Percentiles rank a stretch among this genome's conserved stretches.
phyloP scores from a whole-genome alignment of 2,329 filamentous ascomycete species.

The Curvularia hawaiiensis region DNA sequence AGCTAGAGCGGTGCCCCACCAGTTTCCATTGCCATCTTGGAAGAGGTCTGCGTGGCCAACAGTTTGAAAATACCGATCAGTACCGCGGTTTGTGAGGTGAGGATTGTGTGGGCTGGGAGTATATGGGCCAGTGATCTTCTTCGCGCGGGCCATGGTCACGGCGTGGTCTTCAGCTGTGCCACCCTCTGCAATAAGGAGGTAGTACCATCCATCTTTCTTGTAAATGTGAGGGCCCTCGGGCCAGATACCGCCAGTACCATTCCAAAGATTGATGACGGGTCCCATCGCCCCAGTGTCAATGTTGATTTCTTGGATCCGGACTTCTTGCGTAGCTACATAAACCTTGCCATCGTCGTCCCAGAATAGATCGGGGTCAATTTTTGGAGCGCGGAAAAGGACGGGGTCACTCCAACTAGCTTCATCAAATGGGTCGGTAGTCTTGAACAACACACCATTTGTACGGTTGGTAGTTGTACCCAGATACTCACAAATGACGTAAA shows the following conservation, averaged over 20 bases:
- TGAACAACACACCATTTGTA: conserved; percentile 18
- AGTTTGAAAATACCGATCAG: conserved; percentile 43
- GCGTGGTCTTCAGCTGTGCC: conserved; percentile 43
- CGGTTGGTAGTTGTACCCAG: conserved; percentile 2
- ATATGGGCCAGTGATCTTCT: conserved; percentile 44
- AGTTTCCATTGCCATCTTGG: conserved; percentile 28
- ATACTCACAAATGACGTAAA: conserved; percentile 30
- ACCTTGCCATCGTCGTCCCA: conserved; percentile 62
- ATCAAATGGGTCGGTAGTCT: conserved; percentile 20
- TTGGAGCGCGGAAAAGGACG: conserved; percentile 28
- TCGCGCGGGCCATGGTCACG: conserved; percentile 45
- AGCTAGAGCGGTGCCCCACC: conserved; percentile 35
- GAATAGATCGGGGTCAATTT: conserved; percentile 58
- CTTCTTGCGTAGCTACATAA: conserved; percentile 47
- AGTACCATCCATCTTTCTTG: conserved; percentile 41
- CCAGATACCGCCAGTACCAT: conserved; percentile 27
- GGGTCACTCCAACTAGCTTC: conserved; percentile 26
- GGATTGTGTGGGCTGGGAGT: conserved; percentile 43
- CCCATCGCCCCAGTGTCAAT: conserved; percentile 39
- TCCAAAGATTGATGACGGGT: conserved; percentile 32
- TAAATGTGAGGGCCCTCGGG: conserved; percentile 49
- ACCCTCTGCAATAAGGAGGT: conserved; percentile 42
- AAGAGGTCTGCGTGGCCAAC: conserved; percentile 40
- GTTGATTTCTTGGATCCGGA: conserved; percentile 33
- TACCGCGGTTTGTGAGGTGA: conserved; percentile 42